Conservation (phyloP, 306 rosid genomes). For the Lagenaria siceraria region DNA sequence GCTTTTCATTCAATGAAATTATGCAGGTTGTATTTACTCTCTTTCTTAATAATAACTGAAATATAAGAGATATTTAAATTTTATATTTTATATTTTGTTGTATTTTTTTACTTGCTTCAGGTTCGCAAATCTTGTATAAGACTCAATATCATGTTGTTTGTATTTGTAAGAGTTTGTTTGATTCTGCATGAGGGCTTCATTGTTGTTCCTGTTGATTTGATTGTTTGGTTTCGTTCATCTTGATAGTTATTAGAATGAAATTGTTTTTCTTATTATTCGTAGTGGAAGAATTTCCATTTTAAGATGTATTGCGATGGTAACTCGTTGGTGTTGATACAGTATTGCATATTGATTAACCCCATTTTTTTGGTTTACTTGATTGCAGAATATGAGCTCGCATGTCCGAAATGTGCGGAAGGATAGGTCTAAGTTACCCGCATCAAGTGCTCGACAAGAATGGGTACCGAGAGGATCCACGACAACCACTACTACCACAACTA, state of each 20-base stretch:
- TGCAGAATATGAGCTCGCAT: slow-evolving; percentile 40
- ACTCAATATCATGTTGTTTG: no score
- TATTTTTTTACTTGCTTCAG: no score
- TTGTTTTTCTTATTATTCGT: background rate
- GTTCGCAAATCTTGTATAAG: no score
- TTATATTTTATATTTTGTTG: no score
- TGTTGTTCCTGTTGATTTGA: background rate
- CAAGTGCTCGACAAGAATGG: slow-evolving; percentile 44
- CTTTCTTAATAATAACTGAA: no score
- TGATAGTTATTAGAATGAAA: background rate
- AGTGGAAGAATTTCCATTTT: background rate
- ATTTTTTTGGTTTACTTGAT: background rate
- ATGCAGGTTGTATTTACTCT: no score
- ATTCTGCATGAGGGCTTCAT: background rate
- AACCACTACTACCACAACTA: background rate
- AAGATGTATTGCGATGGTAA: background rate
- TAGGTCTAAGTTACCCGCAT: slow-evolving; percentile 34
- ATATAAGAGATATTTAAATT: no score
- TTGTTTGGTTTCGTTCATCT: background rate
- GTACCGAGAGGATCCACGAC: slow-evolving; percentile 34
- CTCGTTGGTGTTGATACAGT: background rate
- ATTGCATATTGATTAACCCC: background rate
- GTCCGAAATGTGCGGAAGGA: slow-evolving; percentile 39
- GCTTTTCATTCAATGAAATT: no score
- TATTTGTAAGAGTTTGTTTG: background rate